These are phyloP conservation scores for Paecilomyces fulvus DNA, from an alignment of 2,329 filamentous ascomycete genomes.

Conservation along the genomic window DNA sequence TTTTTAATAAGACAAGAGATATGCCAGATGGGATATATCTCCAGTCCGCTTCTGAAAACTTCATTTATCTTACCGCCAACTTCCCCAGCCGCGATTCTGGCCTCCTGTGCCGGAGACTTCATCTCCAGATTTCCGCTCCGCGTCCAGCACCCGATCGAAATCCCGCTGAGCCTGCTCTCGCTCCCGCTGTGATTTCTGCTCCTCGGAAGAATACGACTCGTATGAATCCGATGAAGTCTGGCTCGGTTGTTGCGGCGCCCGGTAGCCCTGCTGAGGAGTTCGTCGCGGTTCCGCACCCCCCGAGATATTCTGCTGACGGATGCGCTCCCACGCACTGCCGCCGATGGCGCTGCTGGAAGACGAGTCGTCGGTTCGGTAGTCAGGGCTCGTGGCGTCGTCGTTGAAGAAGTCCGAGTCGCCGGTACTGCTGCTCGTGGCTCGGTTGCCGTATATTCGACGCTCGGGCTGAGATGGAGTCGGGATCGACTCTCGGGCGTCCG, in stretches of 20 bases:
- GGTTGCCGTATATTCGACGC: background rate
- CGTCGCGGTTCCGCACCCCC: constrained; percentile 1
- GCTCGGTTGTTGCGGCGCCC: constrained; percentile 2
- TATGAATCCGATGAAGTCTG: constrained; percentile 2
- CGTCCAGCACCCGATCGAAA: constrained; percentile 36
- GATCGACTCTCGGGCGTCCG: background rate
- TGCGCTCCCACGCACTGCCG: constrained; percentile 31
- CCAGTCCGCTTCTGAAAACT: too few species aligned
- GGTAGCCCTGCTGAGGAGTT: background rate
- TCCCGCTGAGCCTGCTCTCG: constrained; percentile 34
- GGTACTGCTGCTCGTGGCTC: constrained; percentile 3
- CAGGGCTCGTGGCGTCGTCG: constrained; percentile 25
- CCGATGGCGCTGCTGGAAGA: background rate
- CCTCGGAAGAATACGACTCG: constrained; percentile 3
- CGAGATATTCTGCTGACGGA: constrained; percentile 21
- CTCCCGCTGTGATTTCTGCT: constrained; percentile 17
- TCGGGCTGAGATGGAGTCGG: background rate
- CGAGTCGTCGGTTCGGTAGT: constrained; percentile 16
- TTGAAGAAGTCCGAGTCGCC: constrained; percentile 21
- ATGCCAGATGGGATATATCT: too few species aligned
- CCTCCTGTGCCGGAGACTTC: background rate
- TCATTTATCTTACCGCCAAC: background rate
- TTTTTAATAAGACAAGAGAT: too few species aligned
- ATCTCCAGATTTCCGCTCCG: constrained; percentile 15
- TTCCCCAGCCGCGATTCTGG: background rate